These are phyloP conservation scores for Coemansia sp. DNA, from an alignment of 192 early-diverging fungal genomes.

Conservation along the genomic window DNA sequence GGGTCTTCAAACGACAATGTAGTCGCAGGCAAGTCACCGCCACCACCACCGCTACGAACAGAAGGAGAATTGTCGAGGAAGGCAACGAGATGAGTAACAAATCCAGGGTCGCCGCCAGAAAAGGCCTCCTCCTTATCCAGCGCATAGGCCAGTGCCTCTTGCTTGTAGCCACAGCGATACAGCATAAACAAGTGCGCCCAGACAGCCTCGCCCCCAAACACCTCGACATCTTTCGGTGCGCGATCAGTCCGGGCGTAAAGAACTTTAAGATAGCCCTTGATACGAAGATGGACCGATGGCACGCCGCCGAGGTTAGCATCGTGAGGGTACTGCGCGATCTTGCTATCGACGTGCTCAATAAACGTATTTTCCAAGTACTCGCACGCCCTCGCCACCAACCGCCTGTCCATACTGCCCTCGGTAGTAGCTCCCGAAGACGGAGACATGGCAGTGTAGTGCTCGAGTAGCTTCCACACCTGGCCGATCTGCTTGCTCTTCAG, in stretches of 20 bases:
- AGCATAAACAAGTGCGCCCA: slow-evolving; percentile 90
- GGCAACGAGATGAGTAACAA: slow-evolving; percentile 71
- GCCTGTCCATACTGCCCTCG: neutral
- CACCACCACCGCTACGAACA: slow-evolving; percentile 44
- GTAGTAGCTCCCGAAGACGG: neutral
- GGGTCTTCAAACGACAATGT: slow-evolving; percentile 68
- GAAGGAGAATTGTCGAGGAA: slow-evolving; percentile 59
- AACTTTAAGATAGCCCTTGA: slow-evolving; percentile 74
- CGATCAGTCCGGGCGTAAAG: slow-evolving; percentile 65
- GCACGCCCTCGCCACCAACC: slow-evolving; percentile 30
- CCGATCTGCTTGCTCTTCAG: slow-evolving; percentile 52
- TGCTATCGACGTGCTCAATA: slow-evolving; percentile 55
- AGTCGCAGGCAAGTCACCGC: slow-evolving; percentile 50
- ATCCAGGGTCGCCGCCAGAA: slow-evolving; percentile 64
- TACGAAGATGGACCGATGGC: slow-evolving; percentile 70
- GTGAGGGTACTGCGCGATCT: slow-evolving; percentile 62
- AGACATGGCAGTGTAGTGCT: slow-evolving; percentile 9
- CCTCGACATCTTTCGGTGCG: slow-evolving; percentile 44
- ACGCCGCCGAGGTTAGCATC: slow-evolving; percentile 79
- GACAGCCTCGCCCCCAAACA: slow-evolving; percentile 63
- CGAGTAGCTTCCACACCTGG: slow-evolving; percentile 43
- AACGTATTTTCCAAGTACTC: slow-evolving; percentile 60
- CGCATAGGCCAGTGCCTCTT: slow-evolving; percentile 73
- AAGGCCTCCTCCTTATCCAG: slow-evolving; percentile 60
- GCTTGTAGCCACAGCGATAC: slow-evolving; percentile 71